Base-by-base conservation (phyloP, 331 rosid species). In the Ulmus americana region DNA sequence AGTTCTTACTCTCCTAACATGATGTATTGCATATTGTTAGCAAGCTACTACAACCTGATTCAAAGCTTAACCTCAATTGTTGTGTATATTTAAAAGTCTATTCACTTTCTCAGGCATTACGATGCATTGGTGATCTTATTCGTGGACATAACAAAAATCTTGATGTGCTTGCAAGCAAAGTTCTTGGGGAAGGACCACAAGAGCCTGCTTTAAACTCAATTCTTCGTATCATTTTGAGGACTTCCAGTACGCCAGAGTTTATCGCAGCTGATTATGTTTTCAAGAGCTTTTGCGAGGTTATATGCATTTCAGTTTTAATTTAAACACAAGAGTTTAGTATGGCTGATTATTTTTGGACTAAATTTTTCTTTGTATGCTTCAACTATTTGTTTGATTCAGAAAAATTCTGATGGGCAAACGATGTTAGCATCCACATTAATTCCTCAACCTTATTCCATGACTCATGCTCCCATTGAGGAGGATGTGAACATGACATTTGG, bases 401-500 rank as follows among this genome's bases (percentile, higher is more conserved):
- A 80, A 77, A 89, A 89, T 75, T 70, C 75, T 1, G 95, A 85
- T 45, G 97, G 96, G 12, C 96, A 91, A 81, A 70, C 80, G 48
- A 84, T 88, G 97, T 76, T 91, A 75, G 97, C 88, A 6, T 91
- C 97, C 44, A 88, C 96, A 4, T 84, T 91, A 76, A 91, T 86
- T 79, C 97, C 95, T 42, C 96, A 91, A 54, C 96, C 97, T 1
- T 77, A 84, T 70, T 80, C 85, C 64, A 70, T 86, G 86, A 81
- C 78, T 67, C 84, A 78, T 73, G 83, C 88, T 35, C 81, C 81
- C 14, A 71, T 76, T 65, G 95, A 91, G 74, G 97, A 86, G 59
- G 97, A 91, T 74, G 84, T 88, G 61, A 81, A 86, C 77, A 86
- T 91, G 97, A 84, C 97, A 43, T 91, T 86, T 81, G 97, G 97